Percentiles rank a stretch among this genome's conserved stretches.
phyloP scores from a whole-genome alignment of 2,329 filamentous ascomycete genomes.

The Exophiala dermatitidis region DNA sequence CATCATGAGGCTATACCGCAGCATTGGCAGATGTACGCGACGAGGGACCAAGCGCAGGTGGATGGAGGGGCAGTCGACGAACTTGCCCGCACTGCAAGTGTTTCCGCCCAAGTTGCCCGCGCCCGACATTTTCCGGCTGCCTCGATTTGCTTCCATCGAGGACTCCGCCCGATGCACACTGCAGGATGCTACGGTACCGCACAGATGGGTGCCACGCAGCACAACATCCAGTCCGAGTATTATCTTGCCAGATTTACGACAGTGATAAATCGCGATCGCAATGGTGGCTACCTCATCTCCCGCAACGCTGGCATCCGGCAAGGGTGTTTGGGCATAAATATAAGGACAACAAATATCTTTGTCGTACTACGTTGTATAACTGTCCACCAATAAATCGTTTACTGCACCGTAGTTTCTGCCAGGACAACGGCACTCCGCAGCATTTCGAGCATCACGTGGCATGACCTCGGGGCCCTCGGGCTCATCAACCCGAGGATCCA shows the following conservation, averaged over 20 bases:
- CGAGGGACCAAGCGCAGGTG: not conserved
- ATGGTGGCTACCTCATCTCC: too few relatives aligned
- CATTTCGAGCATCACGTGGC: not conserved
- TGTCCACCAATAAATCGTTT: too few relatives aligned
- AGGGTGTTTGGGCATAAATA: too few relatives aligned
- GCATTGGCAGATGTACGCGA: not conserved
- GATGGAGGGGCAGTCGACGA: constrained; percentile 1
- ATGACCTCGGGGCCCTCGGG: not conserved
- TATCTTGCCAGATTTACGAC: too few relatives aligned
- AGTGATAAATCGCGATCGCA: too few relatives aligned
- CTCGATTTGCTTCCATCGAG: not conserved
- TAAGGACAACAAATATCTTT: too few relatives aligned
- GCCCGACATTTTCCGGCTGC: not conserved
- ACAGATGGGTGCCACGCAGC: too few relatives aligned
- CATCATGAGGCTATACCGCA: not conserved
- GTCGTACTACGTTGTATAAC: too few relatives aligned
- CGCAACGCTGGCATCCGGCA: too few relatives aligned
- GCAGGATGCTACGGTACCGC: constrained; percentile 6
- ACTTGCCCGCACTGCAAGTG: not conserved
- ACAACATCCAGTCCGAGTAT: too few relatives aligned
- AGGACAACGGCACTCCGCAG: not conserved
- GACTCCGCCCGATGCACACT: not conserved
- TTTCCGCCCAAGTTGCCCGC: not conserved
- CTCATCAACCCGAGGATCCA: not conserved
- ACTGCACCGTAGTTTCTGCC: too few relatives aligned